Base-by-base conservation (phyloP, 495 filamentous ascomycete genomes). In the Tuber brumale region DNA sequence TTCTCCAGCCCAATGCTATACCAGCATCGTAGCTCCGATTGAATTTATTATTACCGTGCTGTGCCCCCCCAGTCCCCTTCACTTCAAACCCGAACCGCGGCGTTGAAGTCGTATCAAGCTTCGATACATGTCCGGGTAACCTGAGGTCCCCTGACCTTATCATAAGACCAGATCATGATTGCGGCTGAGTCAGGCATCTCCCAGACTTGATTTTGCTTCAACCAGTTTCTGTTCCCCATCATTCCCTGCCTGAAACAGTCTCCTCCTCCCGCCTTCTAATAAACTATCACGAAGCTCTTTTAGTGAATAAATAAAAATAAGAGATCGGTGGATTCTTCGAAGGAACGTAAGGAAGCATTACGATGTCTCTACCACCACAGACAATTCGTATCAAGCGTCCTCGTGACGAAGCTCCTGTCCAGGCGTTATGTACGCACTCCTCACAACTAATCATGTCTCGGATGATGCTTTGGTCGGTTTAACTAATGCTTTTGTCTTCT, bases 311-410 rank as follows among this genome's bases (percentile, higher is more conserved):
- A 16, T 35, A 66, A 35, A 27, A 35, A 27, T 27, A 61, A 61
- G n/a, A 27, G 23, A 23, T 23, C 21, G 21, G 6, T 48, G 23
- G 48, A 66, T 19, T 35, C 27, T 14, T n/a, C n/a, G 46, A 61
- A 27, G 23, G 51, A 14, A 31, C 5, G n/a, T 3, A 6, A 18
- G 27, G 27, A 35, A 66, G 35, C 57, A 3, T 35, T 66, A 66
- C 27, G 19, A 80, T 80, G 78, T 79, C 78, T 70, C 79, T 81
- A 66, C 81, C 81, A 18, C 81, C 81, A 21, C 76, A 71, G 10
- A 82, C 81, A 70, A 82, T 82, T 35, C 77, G 80, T 10, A 82
- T 82, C 77, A 82, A 82, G 72, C 81, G 81, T 41, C 77, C 79
- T n/a, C 81, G 81, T 27, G 81, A 82, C 39, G 81, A 82, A 77